Evolutionary conservation across 768 basidiomycete genomes (phyloP).

Genomic region (Sarcodon aspratus): DNA sequence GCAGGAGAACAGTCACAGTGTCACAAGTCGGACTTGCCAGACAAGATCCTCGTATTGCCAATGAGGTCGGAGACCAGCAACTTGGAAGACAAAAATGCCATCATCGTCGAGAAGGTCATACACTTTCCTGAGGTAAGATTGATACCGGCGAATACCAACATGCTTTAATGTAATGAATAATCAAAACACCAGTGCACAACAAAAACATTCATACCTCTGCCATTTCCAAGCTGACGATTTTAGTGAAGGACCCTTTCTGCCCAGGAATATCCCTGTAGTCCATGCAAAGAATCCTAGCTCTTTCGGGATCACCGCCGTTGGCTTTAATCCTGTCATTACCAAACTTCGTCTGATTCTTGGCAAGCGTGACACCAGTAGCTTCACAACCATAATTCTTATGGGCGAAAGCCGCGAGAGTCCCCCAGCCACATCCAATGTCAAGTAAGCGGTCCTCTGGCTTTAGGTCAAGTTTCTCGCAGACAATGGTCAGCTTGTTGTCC

Average conservation of each 20-base stretch:
- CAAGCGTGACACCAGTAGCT: conserved; percentile 91
- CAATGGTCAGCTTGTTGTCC: conserved; percentile 94
- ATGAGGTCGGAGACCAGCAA: conserved; percentile 88
- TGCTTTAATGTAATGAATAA: conserved; percentile 37
- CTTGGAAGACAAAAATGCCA: conserved; percentile 90
- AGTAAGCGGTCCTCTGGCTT: conserved; percentile 77
- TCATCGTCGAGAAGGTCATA: conserved; percentile 92
- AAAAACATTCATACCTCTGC: conserved; percentile 55
- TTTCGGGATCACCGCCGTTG: conserved; percentile 47
- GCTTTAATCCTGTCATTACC: conserved; percentile 78
- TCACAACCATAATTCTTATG: conserved; percentile 97
- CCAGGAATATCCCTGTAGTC: conserved; percentile 89
- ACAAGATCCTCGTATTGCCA: conserved; percentile 99
- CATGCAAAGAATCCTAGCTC: conserved; percentile 85
- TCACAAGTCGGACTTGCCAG: conserved; percentile 40
- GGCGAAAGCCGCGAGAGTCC: conserved; percentile 87
- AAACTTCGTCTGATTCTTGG: conserved; percentile 83
- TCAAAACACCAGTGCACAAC: neutral
- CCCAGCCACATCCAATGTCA: conserved; percentile 94
- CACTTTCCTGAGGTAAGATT: conserved; percentile 79
- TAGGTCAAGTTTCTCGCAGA: conserved; percentile 90
- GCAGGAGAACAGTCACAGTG: neutral
- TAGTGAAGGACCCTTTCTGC: conserved; percentile 66
- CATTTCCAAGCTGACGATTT: conserved; percentile 97
- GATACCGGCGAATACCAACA: conserved; percentile 91